Evolutionary conservation across 192 early-diverging fungal species (phyloP).

Genomic region (Pilobolus umbonatus): DNA sequence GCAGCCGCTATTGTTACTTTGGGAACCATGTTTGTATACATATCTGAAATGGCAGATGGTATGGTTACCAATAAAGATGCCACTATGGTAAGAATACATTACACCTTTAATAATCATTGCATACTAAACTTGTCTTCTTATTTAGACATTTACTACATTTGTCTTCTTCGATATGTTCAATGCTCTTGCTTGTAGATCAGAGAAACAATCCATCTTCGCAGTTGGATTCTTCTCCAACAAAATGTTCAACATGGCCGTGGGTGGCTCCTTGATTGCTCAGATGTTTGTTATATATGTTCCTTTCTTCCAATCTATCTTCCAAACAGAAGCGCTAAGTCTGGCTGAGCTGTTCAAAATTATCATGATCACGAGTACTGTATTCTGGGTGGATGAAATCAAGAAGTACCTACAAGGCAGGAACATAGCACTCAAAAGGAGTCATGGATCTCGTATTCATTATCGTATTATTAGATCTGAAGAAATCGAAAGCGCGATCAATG

Average conservation of each 20-base stretch:
- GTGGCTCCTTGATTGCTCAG: conserved; percentile 78
- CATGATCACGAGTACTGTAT: conserved; percentile 67
- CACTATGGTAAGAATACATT: conserved; percentile 71
- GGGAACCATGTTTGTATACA: conserved; percentile 81
- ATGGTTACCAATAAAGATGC: conserved; percentile 67
- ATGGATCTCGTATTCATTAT: background rate
- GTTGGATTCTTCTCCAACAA: conserved; percentile 84
- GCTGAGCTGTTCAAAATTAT: conserved; percentile 69
- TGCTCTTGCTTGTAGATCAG: conserved; percentile 85
- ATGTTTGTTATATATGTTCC: conserved; percentile 85
- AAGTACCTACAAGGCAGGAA: background rate
- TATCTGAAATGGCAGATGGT: conserved; percentile 73
- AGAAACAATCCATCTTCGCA: conserved; percentile 71
- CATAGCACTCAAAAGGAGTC: background rate
- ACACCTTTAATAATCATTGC: background rate
- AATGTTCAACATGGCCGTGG: conserved; percentile 84
- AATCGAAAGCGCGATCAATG: conserved; percentile 1
- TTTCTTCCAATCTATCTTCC: conserved; percentile 89
- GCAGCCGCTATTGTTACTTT: conserved; percentile 77
- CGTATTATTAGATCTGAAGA: conserved; percentile 7
- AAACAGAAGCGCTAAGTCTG: conserved; percentile 80
- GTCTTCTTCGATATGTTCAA: conserved; percentile 98
- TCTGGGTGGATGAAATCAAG: conserved; percentile 73
- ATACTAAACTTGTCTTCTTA: background rate
- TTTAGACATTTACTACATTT: conserved; percentile 92